Evolutionary conservation across 371 early-diverging fungal species (phyloP), one percentile per base, ranked within the genome.

Genomic region (Capillidium rhysosporum): DNA sequence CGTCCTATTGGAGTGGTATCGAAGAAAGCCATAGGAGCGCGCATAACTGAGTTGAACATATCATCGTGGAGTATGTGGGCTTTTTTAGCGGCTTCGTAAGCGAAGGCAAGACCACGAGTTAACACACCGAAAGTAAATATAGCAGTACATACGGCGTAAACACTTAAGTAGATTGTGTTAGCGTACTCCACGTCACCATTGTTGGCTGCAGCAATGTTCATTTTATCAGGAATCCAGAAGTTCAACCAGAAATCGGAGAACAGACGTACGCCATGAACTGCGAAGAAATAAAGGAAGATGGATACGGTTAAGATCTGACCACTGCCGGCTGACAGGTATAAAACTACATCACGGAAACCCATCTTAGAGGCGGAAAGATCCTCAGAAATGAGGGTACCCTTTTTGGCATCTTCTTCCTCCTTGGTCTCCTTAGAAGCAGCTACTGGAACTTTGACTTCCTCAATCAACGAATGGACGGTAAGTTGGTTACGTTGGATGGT

Each of bases 1-100:
- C 87, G 77, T 20, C 92, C 92, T 14, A 88, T 64, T 0, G 90
- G 96, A 1, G 89, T 92, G 0, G 83, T 79, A 59, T 91, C 86
- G 61, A 84, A 86, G 61, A 89, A 93, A 0, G 77, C 69, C 86
- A 89, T 89, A 18, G 93, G 92, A 9, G 90, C 82, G 8, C 76
- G 72, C 41, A 49, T 20, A 7, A 56, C 39, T n/a, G 28, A 14
- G 25, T 14, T 41, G 2, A 56, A 9, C 48, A 56, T 47, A 14
- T 30, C 21, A 49, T 40, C 5, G 39, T 46, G 40, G 14, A 20
- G 21, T 43, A 9, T 54, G 18, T 83, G 83, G 46, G 77, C 63
- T 7, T 71, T 65, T 9, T 67, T 69, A 16, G 81, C 79, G 0
- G 80, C 82, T 14, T 82, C 73, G 56, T 89, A 79, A 29, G 82